A percentile compares a stretch with the other conserved stretches of the same genome.
phyloP scores from a whole-genome alignment of 1,139 yeast species.

The Blastobotrys capitulatus region DNA sequence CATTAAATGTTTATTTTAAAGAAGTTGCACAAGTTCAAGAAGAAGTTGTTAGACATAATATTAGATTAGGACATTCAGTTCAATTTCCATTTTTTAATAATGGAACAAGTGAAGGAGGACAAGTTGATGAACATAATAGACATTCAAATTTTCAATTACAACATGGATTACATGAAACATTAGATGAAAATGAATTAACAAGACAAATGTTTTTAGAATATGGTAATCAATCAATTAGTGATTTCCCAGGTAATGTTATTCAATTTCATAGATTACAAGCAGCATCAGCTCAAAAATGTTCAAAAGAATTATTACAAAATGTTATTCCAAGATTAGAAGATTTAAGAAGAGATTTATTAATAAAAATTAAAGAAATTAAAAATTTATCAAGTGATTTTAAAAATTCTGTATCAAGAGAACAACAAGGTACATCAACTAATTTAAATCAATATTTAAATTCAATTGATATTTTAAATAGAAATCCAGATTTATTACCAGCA shows the following conservation, averaged over 20 bases:
- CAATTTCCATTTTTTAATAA: conserved; percentile 45
- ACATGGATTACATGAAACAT: neutral
- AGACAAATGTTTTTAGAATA: conserved; percentile 53
- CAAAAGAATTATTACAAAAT: conserved; percentile 62
- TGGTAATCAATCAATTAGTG: conserved; percentile 80
- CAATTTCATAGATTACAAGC: conserved; percentile 74
- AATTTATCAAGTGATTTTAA: conserved; percentile 78
- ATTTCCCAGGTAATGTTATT: conserved; percentile 67
- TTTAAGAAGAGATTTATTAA: conserved; percentile 69
- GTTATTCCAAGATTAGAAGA: conserved; percentile 84
- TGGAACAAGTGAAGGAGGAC: conserved; percentile 23
- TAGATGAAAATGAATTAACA: conserved; percentile 14
- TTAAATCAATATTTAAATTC: conserved; percentile 27
- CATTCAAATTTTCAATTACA: neutral
- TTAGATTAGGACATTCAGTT: conserved; percentile 75
- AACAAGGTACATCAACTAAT: conserved; percentile 47
- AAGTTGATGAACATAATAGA: conserved; percentile 8
- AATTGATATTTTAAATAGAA: conserved; percentile 25
- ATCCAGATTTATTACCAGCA: conserved; percentile 37
- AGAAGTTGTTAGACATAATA: conserved; percentile 78
- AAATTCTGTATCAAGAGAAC: conserved; percentile 64
- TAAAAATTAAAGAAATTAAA: conserved; percentile 84
- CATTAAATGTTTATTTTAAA: conserved; percentile 64
- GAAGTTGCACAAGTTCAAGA: conserved; percentile 85
- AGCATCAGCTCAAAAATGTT: conserved; percentile 55